Conservation (phyloP, 2,329 filamentous ascomycete species). For the Tympanopsis confertula region DNA sequence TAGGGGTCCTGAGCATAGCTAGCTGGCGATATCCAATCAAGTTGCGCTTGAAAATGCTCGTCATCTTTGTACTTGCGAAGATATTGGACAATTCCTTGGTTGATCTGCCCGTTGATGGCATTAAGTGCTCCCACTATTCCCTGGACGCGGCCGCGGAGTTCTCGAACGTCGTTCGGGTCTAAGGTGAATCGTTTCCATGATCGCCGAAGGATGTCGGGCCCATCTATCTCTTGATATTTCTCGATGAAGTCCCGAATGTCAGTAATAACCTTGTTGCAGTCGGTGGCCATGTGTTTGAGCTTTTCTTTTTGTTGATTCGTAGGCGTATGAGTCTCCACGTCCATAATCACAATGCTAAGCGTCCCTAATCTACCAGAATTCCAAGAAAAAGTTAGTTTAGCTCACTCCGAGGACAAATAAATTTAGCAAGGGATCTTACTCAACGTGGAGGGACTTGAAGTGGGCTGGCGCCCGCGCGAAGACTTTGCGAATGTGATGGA, state of each 20-base stretch:
- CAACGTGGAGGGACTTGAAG: constrained; percentile 7
- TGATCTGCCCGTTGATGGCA: neutral
- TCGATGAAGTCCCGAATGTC: neutral
- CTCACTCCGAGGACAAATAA: neutral
- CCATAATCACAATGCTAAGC: neutral
- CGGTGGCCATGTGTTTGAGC: neutral
- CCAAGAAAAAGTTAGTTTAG: neutral
- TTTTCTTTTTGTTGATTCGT: neutral
- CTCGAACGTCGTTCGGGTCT: neutral
- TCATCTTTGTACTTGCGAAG: neutral
- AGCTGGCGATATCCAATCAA: neutral
- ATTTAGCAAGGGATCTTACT: constrained; percentile 4
- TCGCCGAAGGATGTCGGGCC: neutral
- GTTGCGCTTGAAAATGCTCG: neutral
- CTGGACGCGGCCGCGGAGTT: neutral
- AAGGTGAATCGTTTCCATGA: neutral
- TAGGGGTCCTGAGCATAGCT: neutral
- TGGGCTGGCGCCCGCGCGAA: constrained; percentile 7
- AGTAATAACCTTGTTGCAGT: neutral
- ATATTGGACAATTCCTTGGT: neutral
- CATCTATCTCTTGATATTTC: neutral
- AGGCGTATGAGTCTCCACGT: neutral
- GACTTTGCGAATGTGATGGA: constrained; percentile 7
- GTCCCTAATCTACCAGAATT: neutral
- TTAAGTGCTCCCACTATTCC: neutral